A percentile compares a stretch with the other conserved stretches of the same genome.
phyloP scores from a whole-genome alignment of 176 grass and related monocot species.

The Bothriochloa decipiens region DNA sequence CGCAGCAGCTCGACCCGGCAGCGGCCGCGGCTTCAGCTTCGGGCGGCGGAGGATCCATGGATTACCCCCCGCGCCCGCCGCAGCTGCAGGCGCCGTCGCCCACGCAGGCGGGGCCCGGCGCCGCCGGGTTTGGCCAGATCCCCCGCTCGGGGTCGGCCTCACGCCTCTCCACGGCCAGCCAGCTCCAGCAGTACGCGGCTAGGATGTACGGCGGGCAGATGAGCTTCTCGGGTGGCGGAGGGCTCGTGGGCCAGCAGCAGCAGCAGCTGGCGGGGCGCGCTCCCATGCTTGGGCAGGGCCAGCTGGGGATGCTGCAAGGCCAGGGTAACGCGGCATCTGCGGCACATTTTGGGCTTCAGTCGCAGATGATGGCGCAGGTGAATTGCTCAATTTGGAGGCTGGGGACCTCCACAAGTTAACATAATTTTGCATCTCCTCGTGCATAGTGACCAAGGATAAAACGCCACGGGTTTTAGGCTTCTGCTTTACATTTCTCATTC shows the following conservation, averaged over 20 bases:
- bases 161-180: constrained; percentile 45
- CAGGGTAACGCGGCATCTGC: constrained; percentile 59
- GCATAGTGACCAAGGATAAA: background rate
- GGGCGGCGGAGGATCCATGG: constrained; percentile 41
- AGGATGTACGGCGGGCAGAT: constrained; percentile 86
- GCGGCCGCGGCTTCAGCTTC: constrained; percentile 10
- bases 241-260: constrained; percentile 61
- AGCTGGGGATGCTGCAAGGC: constrained; percentile 69
- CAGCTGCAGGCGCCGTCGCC: constrained; percentile 73
- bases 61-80: constrained; percentile 54
- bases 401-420: background rate
- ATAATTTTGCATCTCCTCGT: constrained; percentile 2
- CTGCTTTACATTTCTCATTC: background rate
- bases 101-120: constrained; percentile 46
- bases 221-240: constrained; percentile 70
- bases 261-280: constrained; percentile 68
- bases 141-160: constrained; percentile 55
- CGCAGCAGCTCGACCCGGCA: constrained; percentile 62
- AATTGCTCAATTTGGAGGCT: constrained; percentile 46
- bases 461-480: background rate
- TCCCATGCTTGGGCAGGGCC: constrained; percentile 73
- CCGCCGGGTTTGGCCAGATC: constrained; percentile 52
- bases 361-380: constrained; percentile 90
- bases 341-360: constrained; percentile 71
- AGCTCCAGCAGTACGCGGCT: constrained; percentile 64